Evolutionary conservation across 1,284 basidiomycete genomes (phyloP).

Genomic region (Hortiboletus rubellus): DNA sequence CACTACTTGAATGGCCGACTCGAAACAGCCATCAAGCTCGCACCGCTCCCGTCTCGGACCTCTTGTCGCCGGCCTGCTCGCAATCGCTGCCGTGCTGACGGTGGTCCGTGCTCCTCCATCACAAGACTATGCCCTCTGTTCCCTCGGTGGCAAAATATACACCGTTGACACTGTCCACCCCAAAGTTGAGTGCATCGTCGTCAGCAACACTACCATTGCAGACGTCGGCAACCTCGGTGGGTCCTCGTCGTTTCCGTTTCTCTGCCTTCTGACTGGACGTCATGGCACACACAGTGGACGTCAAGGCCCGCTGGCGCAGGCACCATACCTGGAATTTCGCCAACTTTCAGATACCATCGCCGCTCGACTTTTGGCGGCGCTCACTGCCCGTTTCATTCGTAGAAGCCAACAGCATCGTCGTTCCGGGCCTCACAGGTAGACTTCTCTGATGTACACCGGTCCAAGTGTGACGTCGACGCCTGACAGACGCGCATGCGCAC

Average conservation of each 20-base stretch:
- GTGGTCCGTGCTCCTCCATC: neutral
- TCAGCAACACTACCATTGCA: slow-evolving; percentile 55
- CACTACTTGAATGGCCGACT: neutral
- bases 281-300: slow-evolving; percentile 17
- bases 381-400: slow-evolving; percentile 45
- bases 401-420: slow-evolving; percentile 49
- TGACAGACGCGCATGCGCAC: slow-evolving; percentile 79
- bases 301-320: slow-evolving; percentile 26
- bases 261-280: slow-evolving; percentile 7
- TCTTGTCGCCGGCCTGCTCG: slow-evolving; percentile 13
- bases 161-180: slow-evolving; percentile 51
- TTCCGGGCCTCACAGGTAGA: slow-evolving; percentile 71
- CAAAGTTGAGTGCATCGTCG: slow-evolving; percentile 67
- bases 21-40: neutral
- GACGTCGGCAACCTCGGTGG: slow-evolving; percentile 59
- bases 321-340: slow-evolving; percentile 1
- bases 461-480: neutral
- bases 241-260: neutral
- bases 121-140: slow-evolving; percentile 48
- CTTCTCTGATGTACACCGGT: neutral
- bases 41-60: neutral
- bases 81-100: slow-evolving; percentile 19
- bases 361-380: slow-evolving; percentile 16
- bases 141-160: slow-evolving; percentile 46
- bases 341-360: slow-evolving; percentile 26